Evolutionary conservation across 805 yeast species (phyloP), one percentile per base, ranked within the genome.

Genomic region (Teunomyces funiuensis): DNA sequence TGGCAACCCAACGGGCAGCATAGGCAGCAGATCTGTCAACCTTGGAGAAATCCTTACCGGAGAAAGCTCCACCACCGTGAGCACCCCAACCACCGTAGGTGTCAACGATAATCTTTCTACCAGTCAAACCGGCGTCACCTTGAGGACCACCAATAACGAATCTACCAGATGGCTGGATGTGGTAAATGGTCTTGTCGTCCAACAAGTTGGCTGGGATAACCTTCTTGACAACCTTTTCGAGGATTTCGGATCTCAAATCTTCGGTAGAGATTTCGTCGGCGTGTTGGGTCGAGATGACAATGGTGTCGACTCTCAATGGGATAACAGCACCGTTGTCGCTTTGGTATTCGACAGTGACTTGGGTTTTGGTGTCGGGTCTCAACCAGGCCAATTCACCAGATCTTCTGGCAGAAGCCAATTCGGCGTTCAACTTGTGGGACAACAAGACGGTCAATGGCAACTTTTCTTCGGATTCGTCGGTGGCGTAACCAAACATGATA

Each of bases 81-180:
- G 99, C 98, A 75, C 99, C 97, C 95, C 99, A 95, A 64, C 99
- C 99, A 79, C 99, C 99, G 77, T 93, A 93, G 53, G 99, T 95
- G 74, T 93, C 99, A 67, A 93, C 99, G 63, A 93, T 93, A 73
- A 93, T 93, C 80, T 93, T 93, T 79, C 99, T 88, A 73, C 99
- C 99, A 57, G 99, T 93, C 66, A 93, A 78, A 80, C 99, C 99
- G 55, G 99, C 99, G 70, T 93, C 99, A 82, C 99, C 99, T 76
- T 93, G 99, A 58, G 99, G 99, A 71, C 99, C 99, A 77, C 99
- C 99, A 66, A 93, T 93, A 62, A 93, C 97, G 82, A 93, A 93
- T 76, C 98, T 86, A 59, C 99, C 99, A 52, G 98, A 89, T 60
- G 99, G 99, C 76, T 93, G 99, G 66, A 93, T 89, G 83, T 91